These are phyloP conservation scores for Cornus florida DNA, from an alignment of 148 eudicot species.

Conservation along the genomic window DNA sequence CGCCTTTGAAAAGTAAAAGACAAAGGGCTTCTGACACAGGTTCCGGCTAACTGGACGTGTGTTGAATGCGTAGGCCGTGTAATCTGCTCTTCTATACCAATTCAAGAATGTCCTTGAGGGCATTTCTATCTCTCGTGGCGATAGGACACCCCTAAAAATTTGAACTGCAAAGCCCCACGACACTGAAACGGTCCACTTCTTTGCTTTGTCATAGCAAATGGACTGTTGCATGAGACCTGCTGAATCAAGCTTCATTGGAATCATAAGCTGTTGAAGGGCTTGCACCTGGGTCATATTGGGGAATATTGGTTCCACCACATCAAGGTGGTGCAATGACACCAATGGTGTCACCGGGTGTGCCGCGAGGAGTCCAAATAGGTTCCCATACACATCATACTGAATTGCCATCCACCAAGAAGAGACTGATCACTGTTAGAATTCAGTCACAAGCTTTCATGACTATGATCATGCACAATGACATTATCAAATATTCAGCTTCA, in stretches of 20 bases:
- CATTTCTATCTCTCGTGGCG: constrained; percentile 89
- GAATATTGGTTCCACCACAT: constrained; percentile 89
- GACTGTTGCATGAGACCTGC: constrained; percentile 88
- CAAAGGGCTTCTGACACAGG: constrained; percentile 82
- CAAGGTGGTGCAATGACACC: constrained; percentile 84
- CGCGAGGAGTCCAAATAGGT: constrained; percentile 82
- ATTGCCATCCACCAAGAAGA: constrained; percentile 17
- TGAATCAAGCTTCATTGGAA: constrained; percentile 78
- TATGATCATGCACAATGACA: not conserved
- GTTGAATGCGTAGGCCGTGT: constrained; percentile 82
- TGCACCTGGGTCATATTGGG: constrained; percentile 65
- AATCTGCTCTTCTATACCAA: constrained; percentile 86
- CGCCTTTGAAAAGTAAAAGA: constrained; percentile 61
- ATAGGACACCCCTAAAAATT: constrained; percentile 66
- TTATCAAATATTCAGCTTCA: too few relatives aligned
- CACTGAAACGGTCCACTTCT: constrained; percentile 76
- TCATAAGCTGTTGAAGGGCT: constrained; percentile 49
- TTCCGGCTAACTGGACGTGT: constrained; percentile 75
- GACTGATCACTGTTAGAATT: constrained; percentile 18
- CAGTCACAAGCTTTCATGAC: not conserved
- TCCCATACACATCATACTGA: constrained; percentile 90
- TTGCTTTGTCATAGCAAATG: constrained; percentile 61
- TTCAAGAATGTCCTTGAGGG: constrained; percentile 92
- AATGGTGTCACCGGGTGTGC: constrained; percentile 88
- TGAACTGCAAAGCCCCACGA: constrained; percentile 94